Base-by-base conservation (phyloP, 129 eudicot species). In the Pseudognaphalium luteoalbum region DNA sequence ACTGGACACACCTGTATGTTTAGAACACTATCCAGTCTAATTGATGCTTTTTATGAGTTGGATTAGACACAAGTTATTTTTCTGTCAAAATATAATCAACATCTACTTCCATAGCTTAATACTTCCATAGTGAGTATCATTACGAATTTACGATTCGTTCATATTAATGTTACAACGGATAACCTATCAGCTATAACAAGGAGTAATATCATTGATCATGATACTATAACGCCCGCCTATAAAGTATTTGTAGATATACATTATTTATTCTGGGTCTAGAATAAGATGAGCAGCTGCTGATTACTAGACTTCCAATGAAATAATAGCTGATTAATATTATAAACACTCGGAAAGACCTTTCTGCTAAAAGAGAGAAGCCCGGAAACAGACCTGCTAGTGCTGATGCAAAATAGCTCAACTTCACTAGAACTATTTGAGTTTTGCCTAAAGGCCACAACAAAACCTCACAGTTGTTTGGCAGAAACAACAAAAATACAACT, bases 361-460 rank as follows among this genome's bases (percentile, higher is more conserved):
- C 54, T 50, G 72, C 65, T 33, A 30, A 62, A n/a, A 5, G n/a
- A 14, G 71, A 56, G 25, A n/a, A 14, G 44, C 37, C 21, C 66
- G 52, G 73, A 21, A 66, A 76, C 9, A 7, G 34, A 33, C 39
- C 35, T 1, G 11, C 52, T 16, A 34, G n/a, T 21, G 19, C 34
- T 66, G 17, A 64, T 19, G 52, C 57, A 66, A 41, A 51, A 34
- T 51, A 67, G 62, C 70, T 66, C 25, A 52, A 41, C 74, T 77
- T 33, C 69, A 68, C 56, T 17, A 58, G 14, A 12, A 41, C 11
- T 66, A 52, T 28, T 5, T 54, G 8, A 68, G 5, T n/a, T 41
- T 4, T 37, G n/a, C 61, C 29, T 57, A 51, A 33, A 32, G 69
- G 16, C 17, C 58, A 4, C 20, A 29, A 44, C 14, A 19, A 6